Evolutionary conservation across 768 basidiomycete species (phyloP).

Genomic region (Tricholoma bakamatsutake): DNA sequence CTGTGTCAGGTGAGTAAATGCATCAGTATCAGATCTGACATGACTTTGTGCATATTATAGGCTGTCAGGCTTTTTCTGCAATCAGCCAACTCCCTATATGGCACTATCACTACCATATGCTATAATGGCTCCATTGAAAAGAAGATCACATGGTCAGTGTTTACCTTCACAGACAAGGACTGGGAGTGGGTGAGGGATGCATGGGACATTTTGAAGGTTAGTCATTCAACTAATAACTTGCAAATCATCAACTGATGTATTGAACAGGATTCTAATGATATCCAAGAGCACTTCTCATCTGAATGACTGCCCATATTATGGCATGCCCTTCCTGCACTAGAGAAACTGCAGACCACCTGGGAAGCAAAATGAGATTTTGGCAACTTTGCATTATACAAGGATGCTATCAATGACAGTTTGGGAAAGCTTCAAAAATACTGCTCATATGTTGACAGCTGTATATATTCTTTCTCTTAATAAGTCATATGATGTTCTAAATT

Average conservation of each 20-base stretch:
- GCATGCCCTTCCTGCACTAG: not conserved
- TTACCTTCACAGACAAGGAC: constrained; percentile 6
- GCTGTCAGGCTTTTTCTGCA: constrained; percentile 8
- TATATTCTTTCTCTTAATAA: constrained; percentile 18
- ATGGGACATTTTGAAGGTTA: constrained; percentile 6
- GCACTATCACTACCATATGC: constrained; percentile 9
- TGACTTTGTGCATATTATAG: constrained; percentile 11
- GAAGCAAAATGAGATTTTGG: constrained; percentile 3
- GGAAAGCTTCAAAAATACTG: constrained; percentile 21
- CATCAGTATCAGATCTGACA: constrained; percentile 2
- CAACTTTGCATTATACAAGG: constrained; percentile 12
- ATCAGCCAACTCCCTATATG: constrained; percentile 6
- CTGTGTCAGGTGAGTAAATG: constrained; percentile 10
- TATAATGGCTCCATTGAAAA: constrained; percentile 1
- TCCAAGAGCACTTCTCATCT: constrained; percentile 1
- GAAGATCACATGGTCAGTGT: constrained; percentile 10
- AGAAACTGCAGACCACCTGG: not conserved
- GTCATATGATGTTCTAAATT: not conserved
- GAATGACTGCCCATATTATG: not conserved
- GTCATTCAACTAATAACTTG: not conserved
- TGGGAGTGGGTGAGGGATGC: constrained; percentile 8
- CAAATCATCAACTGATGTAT: constrained; percentile 1
- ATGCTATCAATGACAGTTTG: constrained; percentile 15
- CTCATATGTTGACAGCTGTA: constrained; percentile 9
- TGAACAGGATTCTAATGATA: not conserved